Percentiles rank a stretch among this genome's conserved stretches.
phyloP scores from a whole-genome alignment of 805 yeast genomes.

The Pichia nanzhaoensis region DNA sequence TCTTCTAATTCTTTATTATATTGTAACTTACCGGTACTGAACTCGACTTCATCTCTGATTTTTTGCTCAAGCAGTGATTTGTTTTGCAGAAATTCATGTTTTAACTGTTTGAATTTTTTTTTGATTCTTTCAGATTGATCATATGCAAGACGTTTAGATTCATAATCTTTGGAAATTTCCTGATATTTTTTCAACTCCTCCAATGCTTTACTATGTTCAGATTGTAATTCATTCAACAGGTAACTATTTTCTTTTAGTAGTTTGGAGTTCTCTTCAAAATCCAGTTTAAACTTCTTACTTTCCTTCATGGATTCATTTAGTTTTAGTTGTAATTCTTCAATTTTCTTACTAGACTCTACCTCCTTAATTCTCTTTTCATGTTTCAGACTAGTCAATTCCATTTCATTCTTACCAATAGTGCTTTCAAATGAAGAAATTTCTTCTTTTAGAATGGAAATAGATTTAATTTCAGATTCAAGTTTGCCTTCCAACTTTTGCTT shows the following conservation, averaged over 20 bases:
- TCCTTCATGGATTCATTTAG: constrained; percentile 3
- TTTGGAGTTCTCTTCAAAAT: constrained; percentile 14
- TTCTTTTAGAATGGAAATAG: constrained; percentile 16
- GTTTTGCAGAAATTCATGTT: constrained; percentile 40
- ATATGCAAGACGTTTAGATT: constrained; percentile 20
- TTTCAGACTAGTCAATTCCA: constrained; percentile 21
- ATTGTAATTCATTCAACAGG: not conserved
- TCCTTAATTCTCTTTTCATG: constrained; percentile 10
- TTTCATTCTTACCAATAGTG: constrained; percentile 29
- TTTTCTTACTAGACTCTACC: not conserved
- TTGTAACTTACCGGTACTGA: constrained; percentile 36
- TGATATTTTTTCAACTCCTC: constrained; percentile 34
- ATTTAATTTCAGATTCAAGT: constrained; percentile 10
- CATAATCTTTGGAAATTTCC: constrained; percentile 21
- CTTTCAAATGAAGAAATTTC: constrained; percentile 29
- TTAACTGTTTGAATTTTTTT: constrained; percentile 33
- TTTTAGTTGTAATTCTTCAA: constrained; percentile 4
- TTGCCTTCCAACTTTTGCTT: constrained; percentile 5
- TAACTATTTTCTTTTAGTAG: not conserved
- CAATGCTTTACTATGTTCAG: not conserved
- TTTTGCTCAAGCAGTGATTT: constrained; percentile 36
- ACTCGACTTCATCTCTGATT: constrained; percentile 36
- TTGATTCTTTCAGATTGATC: constrained; percentile 25
- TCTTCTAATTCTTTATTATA: constrained; percentile 35
- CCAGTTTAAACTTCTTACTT: constrained; percentile 30